These are phyloP conservation scores for Triticum urartu DNA, from an alignment of 176 grass and related monocot species.

Conservation along the genomic window DNA sequence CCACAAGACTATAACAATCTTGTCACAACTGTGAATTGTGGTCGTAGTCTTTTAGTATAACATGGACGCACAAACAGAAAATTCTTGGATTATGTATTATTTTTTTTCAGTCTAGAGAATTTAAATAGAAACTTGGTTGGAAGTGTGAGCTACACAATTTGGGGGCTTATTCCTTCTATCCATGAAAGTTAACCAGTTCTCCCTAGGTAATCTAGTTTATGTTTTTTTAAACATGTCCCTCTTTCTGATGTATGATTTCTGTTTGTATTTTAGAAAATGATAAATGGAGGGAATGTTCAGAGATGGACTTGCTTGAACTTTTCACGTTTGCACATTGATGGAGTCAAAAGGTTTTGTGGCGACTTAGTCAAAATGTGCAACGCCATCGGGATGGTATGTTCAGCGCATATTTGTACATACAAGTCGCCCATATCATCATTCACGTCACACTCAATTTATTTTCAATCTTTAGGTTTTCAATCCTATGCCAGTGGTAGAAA, in stretches of 20 bases:
- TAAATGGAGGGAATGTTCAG: slow-evolving; percentile 42
- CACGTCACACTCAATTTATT: neutral
- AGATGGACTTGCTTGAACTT: slow-evolving; percentile 72
- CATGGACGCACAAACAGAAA: neutral
- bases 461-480: slow-evolving; percentile 52
- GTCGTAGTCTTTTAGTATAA: neutral
- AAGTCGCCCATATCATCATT: neutral
- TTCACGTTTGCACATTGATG: slow-evolving; percentile 1
- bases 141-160: neutral
- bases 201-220: neutral
- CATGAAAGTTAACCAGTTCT: neutral
- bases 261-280: slow-evolving; percentile 61
- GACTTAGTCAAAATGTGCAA: slow-evolving; percentile 59
- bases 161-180: neutral
- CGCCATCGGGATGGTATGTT: slow-evolving; percentile 65
- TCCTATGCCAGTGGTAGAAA: slow-evolving; percentile 13
- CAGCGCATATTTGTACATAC: neutral
- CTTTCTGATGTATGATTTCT: slow-evolving; percentile 15
- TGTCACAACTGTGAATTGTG: neutral
- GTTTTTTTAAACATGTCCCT: neutral
- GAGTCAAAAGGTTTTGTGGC: slow-evolving; percentile 32
- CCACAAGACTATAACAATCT: neutral
- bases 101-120: neutral
- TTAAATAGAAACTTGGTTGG: neutral
- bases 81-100: neutral